A percentile compares a stretch with the other conserved stretches of the same genome.
Conservation (phyloP, 129 eudicot genomes). For the Pseudognaphalium luteoalbum region DNA sequence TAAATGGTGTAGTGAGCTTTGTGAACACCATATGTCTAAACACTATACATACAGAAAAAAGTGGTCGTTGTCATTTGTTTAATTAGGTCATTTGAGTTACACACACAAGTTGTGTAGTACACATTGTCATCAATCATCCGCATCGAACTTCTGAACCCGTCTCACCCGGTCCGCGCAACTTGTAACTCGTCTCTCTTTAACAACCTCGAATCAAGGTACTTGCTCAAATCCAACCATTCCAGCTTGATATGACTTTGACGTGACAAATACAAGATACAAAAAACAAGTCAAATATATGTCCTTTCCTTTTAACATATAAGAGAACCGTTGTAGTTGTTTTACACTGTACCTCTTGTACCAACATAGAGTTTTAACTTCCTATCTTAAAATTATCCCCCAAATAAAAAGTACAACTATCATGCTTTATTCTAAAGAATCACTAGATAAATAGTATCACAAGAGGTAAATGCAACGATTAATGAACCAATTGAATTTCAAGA, state of each 20-base stretch:
- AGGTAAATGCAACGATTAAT: background rate
- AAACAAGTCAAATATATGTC: slow-evolving; percentile 16
- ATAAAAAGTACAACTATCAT: background rate
- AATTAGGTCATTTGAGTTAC: background rate
- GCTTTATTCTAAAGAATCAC: background rate
- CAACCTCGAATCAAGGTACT: background rate
- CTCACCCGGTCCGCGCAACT: background rate
- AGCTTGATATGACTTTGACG: slow-evolving; percentile 14
- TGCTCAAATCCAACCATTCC: slow-evolving; percentile 10
- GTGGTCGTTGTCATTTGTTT: too few relatives aligned
- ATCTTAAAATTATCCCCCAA: background rate
- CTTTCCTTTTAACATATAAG: slow-evolving; percentile 12
- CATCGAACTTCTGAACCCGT: background rate
- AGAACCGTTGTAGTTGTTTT: slow-evolving; percentile 11
- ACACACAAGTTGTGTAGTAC: background rate
- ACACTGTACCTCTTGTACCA: slow-evolving; percentile 15
- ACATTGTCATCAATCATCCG: background rate
- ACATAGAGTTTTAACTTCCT: background rate
- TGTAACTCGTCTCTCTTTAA: background rate
- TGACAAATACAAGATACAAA: slow-evolving; percentile 25
- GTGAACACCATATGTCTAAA: too few relatives aligned
- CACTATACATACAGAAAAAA: too few relatives aligned
- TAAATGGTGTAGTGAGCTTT: too few relatives aligned
- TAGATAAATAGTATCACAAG: background rate
- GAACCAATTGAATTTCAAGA: background rate